Conservation (phyloP, 2,329 filamentous ascomycete genomes). For the Alternaria ethzedia region DNA sequence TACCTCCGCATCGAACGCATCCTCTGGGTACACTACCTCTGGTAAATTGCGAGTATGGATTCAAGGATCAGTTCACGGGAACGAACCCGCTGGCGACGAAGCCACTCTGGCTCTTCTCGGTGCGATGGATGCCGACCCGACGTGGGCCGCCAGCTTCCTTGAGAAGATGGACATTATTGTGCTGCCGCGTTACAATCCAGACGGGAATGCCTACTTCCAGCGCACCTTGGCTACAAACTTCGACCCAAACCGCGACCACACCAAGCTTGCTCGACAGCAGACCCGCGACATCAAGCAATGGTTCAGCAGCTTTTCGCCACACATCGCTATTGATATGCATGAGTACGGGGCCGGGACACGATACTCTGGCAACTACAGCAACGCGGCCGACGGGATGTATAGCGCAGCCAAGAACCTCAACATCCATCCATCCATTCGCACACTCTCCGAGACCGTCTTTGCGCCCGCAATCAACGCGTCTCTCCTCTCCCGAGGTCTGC, state of each 20-base stretch:
- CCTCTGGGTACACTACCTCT: constrained; percentile 3
- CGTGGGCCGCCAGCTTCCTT: constrained; percentile 41
- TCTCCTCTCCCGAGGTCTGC: constrained; percentile 33
- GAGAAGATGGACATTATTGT: constrained; percentile 44
- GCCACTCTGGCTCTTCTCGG: constrained; percentile 45
- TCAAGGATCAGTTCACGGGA: constrained; percentile 47
- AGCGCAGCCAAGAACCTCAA: constrained; percentile 48
- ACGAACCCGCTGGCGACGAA: constrained; percentile 49
- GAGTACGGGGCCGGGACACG: constrained; percentile 40
- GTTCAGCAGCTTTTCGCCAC: constrained; percentile 39
- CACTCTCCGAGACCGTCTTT: constrained; percentile 44
- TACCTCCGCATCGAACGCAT: constrained; percentile 14
- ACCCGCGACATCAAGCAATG: constrained; percentile 44
- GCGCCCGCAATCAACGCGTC: constrained; percentile 41
- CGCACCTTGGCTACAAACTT: constrained; percentile 45
- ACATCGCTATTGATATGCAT: constrained; percentile 48
- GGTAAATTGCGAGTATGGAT: constrained; percentile 47
- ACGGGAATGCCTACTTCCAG: constrained; percentile 48
- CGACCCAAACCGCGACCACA: constrained; percentile 48
- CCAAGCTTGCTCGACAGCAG: constrained; percentile 45
- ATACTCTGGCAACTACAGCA: constrained; percentile 39
- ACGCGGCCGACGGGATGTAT: constrained; percentile 45
- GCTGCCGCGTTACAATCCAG: constrained; percentile 46
- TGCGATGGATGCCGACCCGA: constrained; percentile 41
- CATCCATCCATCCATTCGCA: constrained; percentile 42